These are phyloP conservation scores for Aspergillus sp. DNA, from an alignment of 2,329 filamentous ascomycete species.

Conservation along the genomic window DNA sequence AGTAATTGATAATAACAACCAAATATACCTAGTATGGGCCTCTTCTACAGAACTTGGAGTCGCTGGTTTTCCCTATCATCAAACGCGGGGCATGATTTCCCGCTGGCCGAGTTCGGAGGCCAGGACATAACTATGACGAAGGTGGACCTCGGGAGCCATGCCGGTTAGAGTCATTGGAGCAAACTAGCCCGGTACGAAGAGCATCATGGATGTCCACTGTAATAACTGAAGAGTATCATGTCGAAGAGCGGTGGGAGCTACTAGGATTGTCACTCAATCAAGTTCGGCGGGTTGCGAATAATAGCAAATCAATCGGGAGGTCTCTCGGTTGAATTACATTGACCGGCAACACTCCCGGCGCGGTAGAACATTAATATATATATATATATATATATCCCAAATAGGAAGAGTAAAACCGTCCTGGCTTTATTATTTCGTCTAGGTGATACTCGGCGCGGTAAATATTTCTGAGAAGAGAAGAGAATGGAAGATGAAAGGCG, in stretches of 20 bases:
- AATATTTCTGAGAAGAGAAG: neutral
- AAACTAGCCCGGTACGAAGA: too few species aligned
- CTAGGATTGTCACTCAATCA: too few species aligned
- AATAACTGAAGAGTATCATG: too few species aligned
- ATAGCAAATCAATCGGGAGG: neutral
- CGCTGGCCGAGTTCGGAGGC: neutral
- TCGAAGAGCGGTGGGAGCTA: too few species aligned
- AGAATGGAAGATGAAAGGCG: neutral
- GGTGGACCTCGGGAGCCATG: neutral
- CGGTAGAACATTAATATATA: neutral
- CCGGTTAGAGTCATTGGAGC: too few species aligned
- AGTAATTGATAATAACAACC: too few species aligned
- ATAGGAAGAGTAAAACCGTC: neutral
- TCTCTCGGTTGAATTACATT: neutral
- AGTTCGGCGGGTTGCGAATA: too few species aligned
- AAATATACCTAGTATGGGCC: too few species aligned
- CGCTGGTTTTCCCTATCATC: neutral
- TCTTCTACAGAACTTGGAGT: too few species aligned
- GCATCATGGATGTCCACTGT: too few species aligned
- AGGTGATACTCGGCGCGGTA: neutral
- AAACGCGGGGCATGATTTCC: neutral
- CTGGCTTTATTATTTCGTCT: slow-evolving; percentile 4
- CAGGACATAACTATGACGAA: neutral
- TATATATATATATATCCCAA: neutral
- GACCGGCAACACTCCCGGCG: neutral